Evolutionary conservation across 768 basidiomycete species (phyloP).

Genomic region (Tricholoma matsutake): DNA sequence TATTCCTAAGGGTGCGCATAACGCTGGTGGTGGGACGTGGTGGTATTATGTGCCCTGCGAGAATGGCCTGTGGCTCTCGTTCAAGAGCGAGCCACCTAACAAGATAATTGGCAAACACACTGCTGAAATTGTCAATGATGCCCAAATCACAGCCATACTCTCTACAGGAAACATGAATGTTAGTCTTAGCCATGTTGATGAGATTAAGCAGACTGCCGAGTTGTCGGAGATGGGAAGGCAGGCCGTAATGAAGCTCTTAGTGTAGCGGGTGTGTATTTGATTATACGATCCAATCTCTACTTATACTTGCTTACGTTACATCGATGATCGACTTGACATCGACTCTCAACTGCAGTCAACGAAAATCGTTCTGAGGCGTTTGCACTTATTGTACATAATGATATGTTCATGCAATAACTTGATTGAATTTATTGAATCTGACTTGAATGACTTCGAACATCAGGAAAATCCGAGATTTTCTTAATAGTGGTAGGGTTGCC

Average conservation of each 20-base stretch:
- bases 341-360: too few species aligned
- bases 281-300: too few species aligned
- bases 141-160: neutral
- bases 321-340: too few species aligned
- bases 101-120: neutral
- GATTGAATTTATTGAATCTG: too few species aligned
- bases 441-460: too few species aligned
- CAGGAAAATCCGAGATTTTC: too few species aligned
- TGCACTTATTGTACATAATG: too few species aligned
- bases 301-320: too few species aligned
- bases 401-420: too few species aligned
- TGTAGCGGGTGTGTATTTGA: neutral
- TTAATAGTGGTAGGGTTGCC: too few species aligned
- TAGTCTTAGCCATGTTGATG: neutral
- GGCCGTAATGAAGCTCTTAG: neutral
- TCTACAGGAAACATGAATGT: neutral
- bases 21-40: neutral
- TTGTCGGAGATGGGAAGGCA: neutral
- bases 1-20: neutral
- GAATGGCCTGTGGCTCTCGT: neutral
- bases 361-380: too few species aligned
- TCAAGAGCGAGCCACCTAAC: neutral
- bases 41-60: constrained; percentile 1
- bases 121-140: neutral
- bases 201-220: neutral